These are phyloP conservation scores for Hypoxylon rickii DNA, from an alignment of 495 filamentous ascomycete genomes.

Conservation along the genomic window DNA sequence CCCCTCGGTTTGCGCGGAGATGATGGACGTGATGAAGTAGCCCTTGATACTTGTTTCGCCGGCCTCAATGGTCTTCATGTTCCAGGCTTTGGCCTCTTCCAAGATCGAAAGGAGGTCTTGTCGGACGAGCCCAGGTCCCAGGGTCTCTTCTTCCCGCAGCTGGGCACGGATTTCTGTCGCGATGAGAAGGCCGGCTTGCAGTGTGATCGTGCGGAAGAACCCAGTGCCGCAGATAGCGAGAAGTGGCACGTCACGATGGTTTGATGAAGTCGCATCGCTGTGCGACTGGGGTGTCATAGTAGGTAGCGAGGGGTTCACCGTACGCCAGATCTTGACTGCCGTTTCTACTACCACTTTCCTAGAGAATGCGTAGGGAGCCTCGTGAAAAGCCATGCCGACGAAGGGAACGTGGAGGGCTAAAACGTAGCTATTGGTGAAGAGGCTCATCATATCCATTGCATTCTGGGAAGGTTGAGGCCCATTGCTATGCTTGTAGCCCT, in stretches of 20 bases:
- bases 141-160: conserved; percentile 55
- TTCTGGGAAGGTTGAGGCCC: conserved; percentile 42
- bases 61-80: conserved; percentile 46
- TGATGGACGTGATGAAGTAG: conserved; percentile 49
- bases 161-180: conserved; percentile 51
- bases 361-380: conserved; percentile 52
- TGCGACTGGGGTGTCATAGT: conserved; percentile 28
- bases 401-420: conserved; percentile 53
- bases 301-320: conserved; percentile 8
- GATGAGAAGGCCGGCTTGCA: conserved; percentile 53
- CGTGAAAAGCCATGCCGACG: conserved; percentile 37
- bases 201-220: conserved; percentile 48
- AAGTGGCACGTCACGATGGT: conserved; percentile 46
- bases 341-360: conserved; percentile 52
- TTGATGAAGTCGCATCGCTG: conserved; percentile 16
- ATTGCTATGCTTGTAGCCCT: conserved; percentile 41
- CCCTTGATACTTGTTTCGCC: conserved; percentile 65
- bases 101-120: conserved; percentile 55
- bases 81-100: conserved; percentile 52
- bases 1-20: conserved; percentile 53
- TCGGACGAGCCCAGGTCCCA: conserved; percentile 46
- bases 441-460: conserved; percentile 44
- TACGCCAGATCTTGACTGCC: conserved; percentile 48
- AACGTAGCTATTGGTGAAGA: conserved; percentile 58
- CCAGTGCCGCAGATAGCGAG: conserved; percentile 53